Base-by-base conservation (phyloP, 768 basidiomycete species). In the Lyophyllum shimeji region DNA sequence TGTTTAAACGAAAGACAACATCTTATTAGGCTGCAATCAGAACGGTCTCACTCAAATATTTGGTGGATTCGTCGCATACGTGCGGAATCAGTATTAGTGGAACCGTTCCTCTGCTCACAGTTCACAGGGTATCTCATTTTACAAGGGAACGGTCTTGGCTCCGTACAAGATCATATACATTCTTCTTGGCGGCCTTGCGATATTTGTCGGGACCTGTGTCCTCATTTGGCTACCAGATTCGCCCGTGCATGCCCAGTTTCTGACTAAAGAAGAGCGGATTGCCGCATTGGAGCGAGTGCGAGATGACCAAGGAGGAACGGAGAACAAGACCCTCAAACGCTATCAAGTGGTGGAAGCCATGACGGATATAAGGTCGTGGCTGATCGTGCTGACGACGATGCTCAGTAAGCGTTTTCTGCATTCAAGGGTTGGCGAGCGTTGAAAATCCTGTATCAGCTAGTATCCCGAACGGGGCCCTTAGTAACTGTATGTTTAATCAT, bases 31-130 rank as follows among this genome's bases (percentile, higher is more conserved):
- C 4, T 55, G 17, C 7, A 49, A n/a, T 44, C 58, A 85, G 83
- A 86, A 84, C 50, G 82, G 82, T 31, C 68, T 85, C 5, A 85
- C 84, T 0, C 76, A 76, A 55, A 71, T 82, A 11, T 86, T 82
- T 65, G 85, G 86, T 20, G 84, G 84, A 3, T 84, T 85, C 50
- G 77, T 85, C 39, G 84, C 85, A 52, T 87, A 83, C 63, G 82
- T 81, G 48, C 54, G 75, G 63, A 23, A 3, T 2, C 17, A 18
- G 39, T 4, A 18, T 15, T 17, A n/a, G n/a, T 43, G n/a, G 2
- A 29, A 27, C 24, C 6, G 13, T 33, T 13, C 17, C 7, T 40
- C 15, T 42, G 29, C 50, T 44, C 33, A 43, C 42, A 37, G n/a
- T 23, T 8, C 11, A 15, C 53, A 84, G 82, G 85, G 83, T 0